Evolutionary conservation across 148 eudicot genomes (phyloP), one percentile per base, ranked within the genome.

Genomic region (Drosera capensis): DNA sequence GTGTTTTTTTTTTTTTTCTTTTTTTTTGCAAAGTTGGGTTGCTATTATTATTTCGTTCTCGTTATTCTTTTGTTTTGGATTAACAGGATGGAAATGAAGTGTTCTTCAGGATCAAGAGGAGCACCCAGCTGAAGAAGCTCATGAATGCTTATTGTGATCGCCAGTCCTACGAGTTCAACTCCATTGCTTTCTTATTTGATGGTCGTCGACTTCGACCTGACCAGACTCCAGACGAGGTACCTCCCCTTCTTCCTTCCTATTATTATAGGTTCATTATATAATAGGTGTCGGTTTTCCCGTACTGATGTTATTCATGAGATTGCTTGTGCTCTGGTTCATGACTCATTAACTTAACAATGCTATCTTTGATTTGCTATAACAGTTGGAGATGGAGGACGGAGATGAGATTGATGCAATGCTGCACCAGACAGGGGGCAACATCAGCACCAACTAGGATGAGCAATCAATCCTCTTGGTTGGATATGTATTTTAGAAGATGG

Each of bases 381-480:
- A 50, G 54, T 7, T 50, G n/a, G 54, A 50, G 18, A 50, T 50
- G 54, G 54, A 50, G 16, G 54, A 50, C 17, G 54, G 54, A n/a
- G 54, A 50, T 50, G 54, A 50, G 54, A 50, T 50, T 11, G 54
- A 50, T 50, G 54, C 54, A 4, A 50, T 50, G 54, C 43, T 50
- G 12, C 54, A 50, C 26, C 54, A 50, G 28, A 50, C 54, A 7
- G 54, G 54, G 1, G 54, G 54, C 19, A 19, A 11, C 16, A 17
- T 14, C 41, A n/a, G n/a, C n/a, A n/a, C n/a, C n/a, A n/a, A n/a
- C n/a, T n/a, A 11, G 31, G 31, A 28, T 28, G 31, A 28, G 31
- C 7, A 28, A n/a, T n/a, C n/a, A n/a, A n/a, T n/a, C n/a, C n/a
- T n/a, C n/a, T n/a, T n/a, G n/a, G n/a, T n/a, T n/a, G n/a, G n/a